Base-by-base conservation (phyloP, 2,329 filamentous ascomycete genomes). In the Rhexocercosporidium sp. region DNA sequence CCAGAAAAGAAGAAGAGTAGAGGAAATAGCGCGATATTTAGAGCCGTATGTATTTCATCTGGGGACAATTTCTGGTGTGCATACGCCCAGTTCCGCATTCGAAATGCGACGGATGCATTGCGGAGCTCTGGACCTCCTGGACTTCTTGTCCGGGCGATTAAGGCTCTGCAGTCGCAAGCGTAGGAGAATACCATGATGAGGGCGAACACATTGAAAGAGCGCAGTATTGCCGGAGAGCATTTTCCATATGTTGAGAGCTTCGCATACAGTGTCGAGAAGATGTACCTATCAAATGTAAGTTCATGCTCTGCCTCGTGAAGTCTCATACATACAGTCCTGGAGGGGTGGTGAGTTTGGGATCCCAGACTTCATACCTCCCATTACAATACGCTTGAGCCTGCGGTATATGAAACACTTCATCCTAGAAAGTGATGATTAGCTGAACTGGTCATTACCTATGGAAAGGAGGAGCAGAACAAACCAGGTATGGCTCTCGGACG, bases 331-430 rank as follows among this genome's bases (percentile, higher is more conserved):
- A 93, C 82, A 99, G 82, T 39, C 94, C 96, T 0, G 96, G 95
- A 0, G 96, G 96, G 1, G 96, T 99, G 0, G 96, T 99, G 76
- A 99, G 96, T 78, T 98, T 99, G 67, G 95, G 91, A 79, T 99
- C 94, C 96, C 96, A 99, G 65, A 92, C 84, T 14, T 79, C 77
- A 81, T 91, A 97, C 63, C 86, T 85, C 12, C 91, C 90, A 47
- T 86, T 78, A 78, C 94, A 97, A 78, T 97, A 99, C 34, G 87
- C 88, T 75, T 97, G 93, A 0, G 94, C 94, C 80, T 99, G 96
- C 0, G 93, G 92, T 25, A 97, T 90, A 78, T 99, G 93, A 70
- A 96, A 96, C 34, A 93, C 83, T 77, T 96, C 93, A 77, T 96
- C 93, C 92, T 95, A 70, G 5, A 3, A 31, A 39, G 14, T 2